Base-by-base conservation (phyloP, 805 yeast species). In the Sugiyamaella boreocaroliniensis region DNA sequence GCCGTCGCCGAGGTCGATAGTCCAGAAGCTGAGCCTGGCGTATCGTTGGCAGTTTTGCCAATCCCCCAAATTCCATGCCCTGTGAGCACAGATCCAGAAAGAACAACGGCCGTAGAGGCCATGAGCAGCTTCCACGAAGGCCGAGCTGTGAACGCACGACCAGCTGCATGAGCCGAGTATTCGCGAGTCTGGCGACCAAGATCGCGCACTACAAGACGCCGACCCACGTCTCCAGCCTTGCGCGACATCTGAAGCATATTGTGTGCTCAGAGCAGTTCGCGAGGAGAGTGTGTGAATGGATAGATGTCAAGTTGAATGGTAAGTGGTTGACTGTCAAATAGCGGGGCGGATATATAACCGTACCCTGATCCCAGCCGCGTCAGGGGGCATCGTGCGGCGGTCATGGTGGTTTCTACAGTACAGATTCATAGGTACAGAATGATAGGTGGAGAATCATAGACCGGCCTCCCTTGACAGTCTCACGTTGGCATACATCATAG, bases 71-170 rank as follows among this genome's bases (percentile, higher is more conserved):
- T 12, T 14, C 34, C 12, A 37, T 43, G 16, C 4, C 52, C 48
- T 15, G 42, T 45, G 29, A 50, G 45, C 19, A 29, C 34, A 11
- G 45, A 32, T 14, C 53, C 48, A 29, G 53, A 43, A 11, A 50
- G 16, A 12, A 50, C 10, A 29, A 46, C 37, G 6, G 53, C 53
- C 19, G 53, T 46, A 6, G 53, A 50, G 6, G 53, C 49, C 8
- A 49, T 40, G 16, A 50, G 29, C 10, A 50, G 41, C 29, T 34
- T 42, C 53, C 53, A 50, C 15, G 29, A 19, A 10, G 50, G 45
- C 19, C 43, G 43, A 41, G 37, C n/a, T 14, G 37, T 5, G 37
- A 14, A 10, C 4, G 37, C 37, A 2, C 37, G 12, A 11, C 37
- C 37, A 11, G 37, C 37, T 3, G 37, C 37, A 10, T 9, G 37